Base-by-base conservation (phyloP, 352 stramenopile genomes). In the Hyaloperonospora brassicae region DNA sequence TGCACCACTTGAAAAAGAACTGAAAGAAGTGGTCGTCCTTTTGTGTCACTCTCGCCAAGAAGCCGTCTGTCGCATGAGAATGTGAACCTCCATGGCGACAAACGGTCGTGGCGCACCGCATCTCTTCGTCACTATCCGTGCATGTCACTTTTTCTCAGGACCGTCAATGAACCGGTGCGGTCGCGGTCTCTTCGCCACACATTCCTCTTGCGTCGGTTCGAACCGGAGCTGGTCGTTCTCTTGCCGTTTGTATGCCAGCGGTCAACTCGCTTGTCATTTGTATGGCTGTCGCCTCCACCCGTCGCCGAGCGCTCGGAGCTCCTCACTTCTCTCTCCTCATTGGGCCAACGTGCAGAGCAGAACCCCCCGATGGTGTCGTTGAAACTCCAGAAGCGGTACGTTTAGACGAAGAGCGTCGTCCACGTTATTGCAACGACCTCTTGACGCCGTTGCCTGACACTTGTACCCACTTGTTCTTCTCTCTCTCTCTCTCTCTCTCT, bases 371-470 rank as follows among this genome's bases (percentile, higher is more conserved):
- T 93, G 83, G 83, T 93, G 73, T 93, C 83, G 42, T 70, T 93
- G 62, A 93, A 91, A 78, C 79, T 93, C 53, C 83, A 93, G 74
- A 93, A 93, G 78, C 81, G 83, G 79, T 93, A 70, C 72, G 81
- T 86, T 25, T n/a, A n/a, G n/a, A 6, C 25, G 39, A 31, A 48
- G 35, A 44, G 22, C 22, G 5, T 22, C 14, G 10, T 11, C n/a
- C n/a, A 21, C 39, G 2, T 5, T 6, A 6, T 44, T 10, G 7
- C 10, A 39, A n/a, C 30, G 17, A 50, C 14, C 27, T 8, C 3
- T 31, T 7, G 3, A 31, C 27, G 27, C 7, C 7, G 27, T 31
- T 31, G 27, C 3, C 27, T n/a, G n/a, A n/a, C n/a, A n/a, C n/a
- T n/a, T n/a, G 7, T 31, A 31, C 27, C 7, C 27, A 3, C 27